Conservation (phyloP, 2,329 filamentous ascomycete genomes). For the Beauveria asiatica region DNA sequence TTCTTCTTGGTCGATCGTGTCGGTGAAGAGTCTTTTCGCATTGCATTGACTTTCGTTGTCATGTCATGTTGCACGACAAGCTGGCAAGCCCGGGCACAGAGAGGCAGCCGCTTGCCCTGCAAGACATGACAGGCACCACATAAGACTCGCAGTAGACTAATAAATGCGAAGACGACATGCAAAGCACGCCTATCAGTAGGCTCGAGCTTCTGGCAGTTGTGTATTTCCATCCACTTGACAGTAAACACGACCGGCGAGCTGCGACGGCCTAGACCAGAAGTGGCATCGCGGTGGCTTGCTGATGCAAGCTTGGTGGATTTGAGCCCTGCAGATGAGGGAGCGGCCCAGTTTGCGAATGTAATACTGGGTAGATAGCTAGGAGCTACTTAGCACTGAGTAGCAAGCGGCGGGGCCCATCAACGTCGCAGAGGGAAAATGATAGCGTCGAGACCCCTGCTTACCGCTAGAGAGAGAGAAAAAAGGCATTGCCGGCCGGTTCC, state of each 20-base stretch:
- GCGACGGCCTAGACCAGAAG: background rate
- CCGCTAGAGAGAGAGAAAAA: no score
- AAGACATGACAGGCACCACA: background rate
- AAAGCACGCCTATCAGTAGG: background rate
- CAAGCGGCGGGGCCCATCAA: background rate
- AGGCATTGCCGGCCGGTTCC: no score
- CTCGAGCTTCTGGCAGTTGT: background rate
- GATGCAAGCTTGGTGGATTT: background rate
- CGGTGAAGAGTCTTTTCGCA: background rate
- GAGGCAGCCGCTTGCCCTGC: background rate
- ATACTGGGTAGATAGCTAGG: no score
- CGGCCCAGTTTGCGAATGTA: no score
- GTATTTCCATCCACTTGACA: background rate
- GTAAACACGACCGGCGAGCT: background rate
- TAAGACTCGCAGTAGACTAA: background rate
- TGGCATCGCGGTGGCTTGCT: slow-evolving; percentile 1
- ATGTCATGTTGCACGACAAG: background rate
- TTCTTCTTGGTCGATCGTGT: background rate
- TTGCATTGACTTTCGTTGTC: no score
- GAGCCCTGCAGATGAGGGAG: background rate
- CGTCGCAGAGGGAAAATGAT: background rate
- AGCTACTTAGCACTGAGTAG: no score
- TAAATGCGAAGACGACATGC: background rate
- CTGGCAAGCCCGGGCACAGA: background rate
- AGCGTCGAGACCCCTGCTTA: background rate